Evolutionary conservation across 2,329 filamentous ascomycete genomes (phyloP), one percentile per base, ranked within the genome.

Genomic region (Graphilbum fragrans): DNA sequence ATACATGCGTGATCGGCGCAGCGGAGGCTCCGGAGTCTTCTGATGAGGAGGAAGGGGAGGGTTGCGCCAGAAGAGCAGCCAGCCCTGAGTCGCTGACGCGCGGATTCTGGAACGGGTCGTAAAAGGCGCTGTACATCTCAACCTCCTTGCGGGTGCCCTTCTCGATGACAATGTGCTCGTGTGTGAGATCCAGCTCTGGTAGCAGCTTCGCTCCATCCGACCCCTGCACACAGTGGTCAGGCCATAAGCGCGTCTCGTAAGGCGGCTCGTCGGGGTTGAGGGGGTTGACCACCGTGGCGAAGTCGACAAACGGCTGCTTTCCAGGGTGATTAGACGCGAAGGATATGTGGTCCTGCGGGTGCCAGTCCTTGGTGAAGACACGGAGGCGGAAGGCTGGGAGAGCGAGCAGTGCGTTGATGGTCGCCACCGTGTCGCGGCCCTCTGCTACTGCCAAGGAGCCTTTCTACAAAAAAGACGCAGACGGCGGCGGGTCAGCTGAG

Each of bases 81-180:
- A 96, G 64, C 14, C 79, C 78, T 52, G 74, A 80, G 52, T 80
- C 76, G 21, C 64, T 65, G 14, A 82, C 65, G 25, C 62, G 63
- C 2, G 78, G 77, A 6, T 69, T 68, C 32, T 61, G 61, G 52
- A 95, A 90, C 0, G 85, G 83, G 55, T 88, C 84, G 46, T 81
- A 80, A 53, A 98, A 96, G 1, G 82, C 87, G 47, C 82, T 90
- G 62, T 95, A 96, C 83, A 95, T 94, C 61, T 98, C 92, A 2
- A 94, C 74, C 35, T 72, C 66, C 35, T 67, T 58, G 55, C 86
- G 71, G 55, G 69, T 72, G 11, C 92, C 92, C 65, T 98, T 98
- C 50, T 83, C 72, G 14, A 95, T 63, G 22, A 86, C 65, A 29
- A 61, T 51, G 50, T 90, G 71, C n/a, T 94, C 50, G 16, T 66